Conservation (phyloP, 176 grass and related monocot species). For the Cenchrus americanus region DNA sequence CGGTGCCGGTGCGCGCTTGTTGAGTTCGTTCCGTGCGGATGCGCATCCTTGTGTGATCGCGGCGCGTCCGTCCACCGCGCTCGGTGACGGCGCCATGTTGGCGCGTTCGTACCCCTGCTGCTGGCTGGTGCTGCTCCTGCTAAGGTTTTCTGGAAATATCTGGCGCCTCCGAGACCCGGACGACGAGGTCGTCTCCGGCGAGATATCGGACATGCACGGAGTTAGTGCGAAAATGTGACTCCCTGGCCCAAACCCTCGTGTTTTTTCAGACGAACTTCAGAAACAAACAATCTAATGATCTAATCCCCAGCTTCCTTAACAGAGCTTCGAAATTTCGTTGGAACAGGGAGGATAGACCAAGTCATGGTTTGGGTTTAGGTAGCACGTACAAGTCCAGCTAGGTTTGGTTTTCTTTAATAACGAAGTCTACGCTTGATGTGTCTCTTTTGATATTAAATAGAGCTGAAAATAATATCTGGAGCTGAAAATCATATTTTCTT, state of each 20-base stretch:
- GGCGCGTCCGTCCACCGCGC: constrained; percentile 3
- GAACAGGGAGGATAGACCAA: background rate
- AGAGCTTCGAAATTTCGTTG: background rate
- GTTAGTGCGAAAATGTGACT: background rate
- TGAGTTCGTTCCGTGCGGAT: too few species aligned
- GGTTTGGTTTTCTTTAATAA: background rate
- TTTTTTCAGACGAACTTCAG: too few species aligned
- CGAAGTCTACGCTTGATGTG: background rate
- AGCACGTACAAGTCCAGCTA: background rate
- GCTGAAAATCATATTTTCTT: too few species aligned
- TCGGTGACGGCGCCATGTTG: background rate
- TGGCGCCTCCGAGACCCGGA: background rate
- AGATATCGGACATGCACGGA: background rate
- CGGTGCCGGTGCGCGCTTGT: background rate
- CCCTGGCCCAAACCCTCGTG: background rate
- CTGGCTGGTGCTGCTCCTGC: background rate
- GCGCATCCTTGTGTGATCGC: background rate
- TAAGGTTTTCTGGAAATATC: constrained; percentile 23
- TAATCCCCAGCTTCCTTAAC: too few species aligned
- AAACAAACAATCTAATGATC: background rate
- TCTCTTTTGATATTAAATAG: background rate
- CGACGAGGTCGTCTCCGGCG: background rate
- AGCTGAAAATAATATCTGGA: background rate
- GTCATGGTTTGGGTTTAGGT: background rate
- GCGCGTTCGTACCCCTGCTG: background rate